Percentiles rank a stretch among this genome's conserved stretches.
phyloP scores from a whole-genome alignment of 768 basidiomycete species.

The Phaffia australis region DNA sequence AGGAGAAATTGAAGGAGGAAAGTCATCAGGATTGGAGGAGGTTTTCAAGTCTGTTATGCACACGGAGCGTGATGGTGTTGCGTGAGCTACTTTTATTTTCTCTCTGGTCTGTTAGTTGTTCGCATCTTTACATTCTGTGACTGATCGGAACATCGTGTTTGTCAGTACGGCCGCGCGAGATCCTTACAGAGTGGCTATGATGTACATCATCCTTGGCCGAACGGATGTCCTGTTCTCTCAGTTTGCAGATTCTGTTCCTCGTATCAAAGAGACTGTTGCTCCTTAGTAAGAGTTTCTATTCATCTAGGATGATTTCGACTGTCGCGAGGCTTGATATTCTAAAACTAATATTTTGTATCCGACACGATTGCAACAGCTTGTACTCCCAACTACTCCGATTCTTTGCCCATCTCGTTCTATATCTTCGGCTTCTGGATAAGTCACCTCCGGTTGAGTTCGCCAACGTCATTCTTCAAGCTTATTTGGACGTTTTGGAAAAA shows the following conservation, averaged over 20 bases:
- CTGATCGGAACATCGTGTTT: neutral
- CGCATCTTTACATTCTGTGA: too few relatives aligned
- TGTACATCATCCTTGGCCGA: constrained; percentile 58
- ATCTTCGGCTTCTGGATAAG: constrained; percentile 68
- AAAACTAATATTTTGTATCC: neutral
- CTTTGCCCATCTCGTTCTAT: constrained; percentile 86
- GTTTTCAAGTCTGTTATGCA: constrained; percentile 36
- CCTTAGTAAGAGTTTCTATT: constrained; percentile 34
- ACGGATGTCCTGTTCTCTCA: constrained; percentile 57
- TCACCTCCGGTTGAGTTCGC: constrained; percentile 61
- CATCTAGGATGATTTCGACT: neutral
- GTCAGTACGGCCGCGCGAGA: constrained; percentile 36
- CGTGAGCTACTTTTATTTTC: constrained; percentile 30
- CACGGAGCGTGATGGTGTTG: constrained; percentile 31
- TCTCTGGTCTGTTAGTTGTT: too few relatives aligned
- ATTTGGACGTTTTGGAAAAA: constrained; percentile 72
- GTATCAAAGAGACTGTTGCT: constrained; percentile 31
- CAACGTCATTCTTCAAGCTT: constrained; percentile 75
- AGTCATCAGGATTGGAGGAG: constrained; percentile 33
- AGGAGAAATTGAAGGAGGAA: constrained; percentile 56
- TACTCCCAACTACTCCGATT: constrained; percentile 54
- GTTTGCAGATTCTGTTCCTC: constrained; percentile 37
- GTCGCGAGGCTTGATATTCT: neutral
- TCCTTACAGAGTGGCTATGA: constrained; percentile 70
- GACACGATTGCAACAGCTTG: constrained; percentile 26